Conservation (phyloP, 768 basidiomycete species). For the Kwoniella newhampshirensis region DNA sequence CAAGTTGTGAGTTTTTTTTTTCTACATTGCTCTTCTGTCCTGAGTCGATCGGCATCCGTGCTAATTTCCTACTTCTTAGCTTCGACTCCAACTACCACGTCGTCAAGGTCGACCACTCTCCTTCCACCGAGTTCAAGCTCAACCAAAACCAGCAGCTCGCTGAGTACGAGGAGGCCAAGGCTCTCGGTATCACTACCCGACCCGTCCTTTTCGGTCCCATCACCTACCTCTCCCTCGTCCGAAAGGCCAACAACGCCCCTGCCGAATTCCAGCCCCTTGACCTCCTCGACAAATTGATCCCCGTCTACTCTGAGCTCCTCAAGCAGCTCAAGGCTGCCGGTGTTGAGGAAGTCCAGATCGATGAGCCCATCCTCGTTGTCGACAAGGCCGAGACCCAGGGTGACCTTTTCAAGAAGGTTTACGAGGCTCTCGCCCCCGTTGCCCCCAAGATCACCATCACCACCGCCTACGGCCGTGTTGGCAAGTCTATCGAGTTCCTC, state of each 20-base stretch:
- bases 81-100: slow-evolving; percentile 99
- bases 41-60: slow-evolving; percentile 5
- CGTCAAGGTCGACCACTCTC: slow-evolving; percentile 94
- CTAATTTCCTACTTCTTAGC: slow-evolving; percentile 57
- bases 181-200: slow-evolving; percentile 80
- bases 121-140: slow-evolving; percentile 87
- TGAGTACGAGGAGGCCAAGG: slow-evolving; percentile 93
- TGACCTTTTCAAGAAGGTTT: slow-evolving; percentile 75
- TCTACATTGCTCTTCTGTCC: neutral
- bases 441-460: slow-evolving; percentile 90
- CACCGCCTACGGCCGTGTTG: slow-evolving; percentile 96
- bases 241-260: slow-evolving; percentile 79
- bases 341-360: slow-evolving; percentile 91
- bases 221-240: slow-evolving; percentile 91
- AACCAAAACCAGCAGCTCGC: slow-evolving; percentile 91
- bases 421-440: slow-evolving; percentile 74
- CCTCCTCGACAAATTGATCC: slow-evolving; percentile 82
- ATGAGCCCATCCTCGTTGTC: slow-evolving; percentile 93
- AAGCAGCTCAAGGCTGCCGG: slow-evolving; percentile 88
- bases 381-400: slow-evolving; percentile 75
- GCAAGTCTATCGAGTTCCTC: slow-evolving; percentile 80
- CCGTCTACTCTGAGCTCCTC: slow-evolving; percentile 86
- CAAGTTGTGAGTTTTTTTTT: slow-evolving; percentile 73
- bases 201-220: slow-evolving; percentile 94
- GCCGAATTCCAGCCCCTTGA: slow-evolving; percentile 85